A percentile compares a stretch with the other conserved stretches of the same genome.
phyloP scores from a whole-genome alignment of 2,329 filamentous ascomycete species.

The Xylariales sp. region DNA sequence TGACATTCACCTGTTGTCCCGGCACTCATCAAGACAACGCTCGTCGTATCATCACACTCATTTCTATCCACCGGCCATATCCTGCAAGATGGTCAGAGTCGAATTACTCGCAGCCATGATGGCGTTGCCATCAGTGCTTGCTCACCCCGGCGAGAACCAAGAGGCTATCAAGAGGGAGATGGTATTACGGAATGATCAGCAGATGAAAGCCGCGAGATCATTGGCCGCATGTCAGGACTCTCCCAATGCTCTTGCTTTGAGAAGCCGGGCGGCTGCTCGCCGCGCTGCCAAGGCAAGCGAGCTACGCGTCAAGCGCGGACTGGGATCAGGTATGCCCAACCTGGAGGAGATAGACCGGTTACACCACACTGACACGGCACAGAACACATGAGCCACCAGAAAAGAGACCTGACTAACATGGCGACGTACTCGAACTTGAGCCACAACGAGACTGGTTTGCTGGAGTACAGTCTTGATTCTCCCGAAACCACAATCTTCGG shows the following conservation, averaged over 20 bases:
- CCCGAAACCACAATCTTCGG: conserved; percentile 33
- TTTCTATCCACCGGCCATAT: no score
- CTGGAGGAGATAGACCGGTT: not conserved
- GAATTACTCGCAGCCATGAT: not conserved
- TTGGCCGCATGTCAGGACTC: not conserved
- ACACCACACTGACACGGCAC: not conserved
- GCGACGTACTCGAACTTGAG: conserved; percentile 1
- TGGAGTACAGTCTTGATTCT: conserved; percentile 27
- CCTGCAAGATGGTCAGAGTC: conserved; percentile 1
- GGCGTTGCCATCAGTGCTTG: not conserved
- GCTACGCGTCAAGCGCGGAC: not conserved
- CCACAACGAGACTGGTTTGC: not conserved
- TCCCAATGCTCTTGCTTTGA: not conserved
- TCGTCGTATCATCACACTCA: no score
- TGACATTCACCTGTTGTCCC: no score
- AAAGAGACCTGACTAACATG: conserved; percentile 4
- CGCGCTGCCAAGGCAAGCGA: not conserved
- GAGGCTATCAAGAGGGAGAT: not conserved
- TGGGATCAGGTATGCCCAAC: not conserved
- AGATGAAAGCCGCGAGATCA: not conserved
- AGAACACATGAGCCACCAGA: conserved; percentile 6
- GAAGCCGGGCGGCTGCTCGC: conserved; percentile 1
- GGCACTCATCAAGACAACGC: no score
- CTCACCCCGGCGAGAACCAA: conserved; percentile 3
- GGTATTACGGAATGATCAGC: conserved; percentile 1